Conservation (phyloP, 306 rosid genomes). For the Trifolium subterraneum region DNA sequence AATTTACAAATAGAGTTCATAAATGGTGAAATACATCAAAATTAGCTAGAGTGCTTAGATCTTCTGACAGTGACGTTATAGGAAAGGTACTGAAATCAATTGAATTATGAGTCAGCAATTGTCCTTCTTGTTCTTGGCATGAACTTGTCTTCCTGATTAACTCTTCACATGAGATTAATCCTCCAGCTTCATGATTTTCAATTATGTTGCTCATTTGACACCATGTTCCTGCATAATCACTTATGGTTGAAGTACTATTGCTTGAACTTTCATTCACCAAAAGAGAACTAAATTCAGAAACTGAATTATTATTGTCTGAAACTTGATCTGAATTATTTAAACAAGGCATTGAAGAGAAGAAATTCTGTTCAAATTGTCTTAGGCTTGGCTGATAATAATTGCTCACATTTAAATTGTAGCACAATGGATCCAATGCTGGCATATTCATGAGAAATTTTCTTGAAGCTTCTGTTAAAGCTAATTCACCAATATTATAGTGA, state of each 20-base stretch:
- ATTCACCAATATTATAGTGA: slow-evolving; percentile 36
- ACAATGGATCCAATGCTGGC: slow-evolving; percentile 55
- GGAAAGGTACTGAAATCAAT: slow-evolving; percentile 73
- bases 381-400: background rate
- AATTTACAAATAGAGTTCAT: slow-evolving; percentile 49
- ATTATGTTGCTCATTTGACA: background rate
- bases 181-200: slow-evolving; percentile 24
- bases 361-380: slow-evolving; percentile 39
- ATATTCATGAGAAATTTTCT: slow-evolving; percentile 44
- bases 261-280: slow-evolving; percentile 63
- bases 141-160: slow-evolving; percentile 45
- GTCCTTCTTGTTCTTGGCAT: slow-evolving; percentile 54
- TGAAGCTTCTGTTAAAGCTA: slow-evolving; percentile 46
- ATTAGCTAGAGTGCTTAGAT: slow-evolving; percentile 60
- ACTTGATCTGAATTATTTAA: too few species aligned
- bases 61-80: slow-evolving; percentile 74
- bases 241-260: slow-evolving; percentile 64
- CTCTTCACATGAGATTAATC: slow-evolving; percentile 60
- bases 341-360: slow-evolving; percentile 69
- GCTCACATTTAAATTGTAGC: slow-evolving; percentile 26
- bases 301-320: too few species aligned
- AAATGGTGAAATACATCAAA: slow-evolving; percentile 76
- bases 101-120: slow-evolving; percentile 48
- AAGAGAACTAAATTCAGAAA: slow-evolving; percentile 52
- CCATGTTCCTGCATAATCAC: slow-evolving; percentile 43